A percentile compares a stretch with the other conserved stretches of the same genome.
These are phyloP conservation scores for Rosa lucieae DNA, from an alignment of 306 rosid species.

Conservation along the genomic window DNA sequence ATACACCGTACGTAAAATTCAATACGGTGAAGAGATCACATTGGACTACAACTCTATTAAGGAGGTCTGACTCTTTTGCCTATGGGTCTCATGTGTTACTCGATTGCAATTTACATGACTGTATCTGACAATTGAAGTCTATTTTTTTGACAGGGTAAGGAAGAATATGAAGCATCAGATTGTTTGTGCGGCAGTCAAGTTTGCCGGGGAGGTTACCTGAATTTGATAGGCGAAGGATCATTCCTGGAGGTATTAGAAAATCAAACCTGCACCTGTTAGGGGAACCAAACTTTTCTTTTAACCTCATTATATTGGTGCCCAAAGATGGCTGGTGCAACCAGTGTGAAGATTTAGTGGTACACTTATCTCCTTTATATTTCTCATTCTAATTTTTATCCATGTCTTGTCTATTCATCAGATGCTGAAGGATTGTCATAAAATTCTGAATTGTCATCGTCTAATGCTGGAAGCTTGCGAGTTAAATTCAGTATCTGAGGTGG, in stretches of 20 bases:
- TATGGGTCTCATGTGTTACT: conserved; percentile 1
- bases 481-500: conserved; percentile 84
- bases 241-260: conserved; percentile 62
- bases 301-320: too few relatives aligned
- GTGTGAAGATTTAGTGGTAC: too few relatives aligned
- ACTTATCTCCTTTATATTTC: conserved; percentile 2
- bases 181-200: conserved; percentile 99
- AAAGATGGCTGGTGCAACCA: too few relatives aligned
- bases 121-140: conserved; percentile 25
- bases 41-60: conserved; percentile 97
- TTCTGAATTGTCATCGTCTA: conserved; percentile 74
- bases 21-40: conserved; percentile 88
- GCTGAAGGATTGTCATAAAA: conserved; percentile 85
- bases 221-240: conserved; percentile 97
- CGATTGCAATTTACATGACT: not conserved
- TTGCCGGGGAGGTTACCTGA: conserved; percentile 95
- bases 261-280: not conserved
- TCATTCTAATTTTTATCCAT: conserved; percentile 24
- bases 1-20: conserved; percentile 77
- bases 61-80: conserved; percentile 66
- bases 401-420: conserved; percentile 50
- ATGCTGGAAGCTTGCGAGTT: conserved; percentile 93
- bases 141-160: conserved; percentile 72
- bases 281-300: not conserved
- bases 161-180: conserved; percentile 96